Conservation (phyloP, 805 yeast genomes). For the Teunomyces kruisii region DNA sequence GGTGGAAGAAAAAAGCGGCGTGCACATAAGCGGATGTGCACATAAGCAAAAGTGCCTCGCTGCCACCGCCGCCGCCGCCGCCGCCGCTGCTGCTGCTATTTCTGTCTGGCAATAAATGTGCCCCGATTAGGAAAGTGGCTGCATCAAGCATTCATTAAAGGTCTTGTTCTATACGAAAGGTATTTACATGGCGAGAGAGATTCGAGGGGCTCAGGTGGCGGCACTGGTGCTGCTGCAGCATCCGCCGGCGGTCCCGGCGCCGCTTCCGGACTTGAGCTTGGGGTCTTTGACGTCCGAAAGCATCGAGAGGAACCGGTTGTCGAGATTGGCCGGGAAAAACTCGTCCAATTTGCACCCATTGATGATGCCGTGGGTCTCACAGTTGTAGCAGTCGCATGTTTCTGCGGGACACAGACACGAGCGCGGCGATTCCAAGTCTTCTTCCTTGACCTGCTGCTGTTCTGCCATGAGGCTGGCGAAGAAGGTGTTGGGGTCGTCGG, state of each 20-base stretch:
- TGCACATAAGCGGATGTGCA: background rate
- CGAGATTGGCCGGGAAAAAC: slow-evolving; percentile 16
- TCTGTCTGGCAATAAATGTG: too few relatives aligned
- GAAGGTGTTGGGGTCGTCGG: background rate
- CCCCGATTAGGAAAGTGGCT: background rate
- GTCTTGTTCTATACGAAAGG: too few relatives aligned
- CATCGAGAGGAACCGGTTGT: background rate
- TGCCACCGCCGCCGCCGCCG: too few relatives aligned
- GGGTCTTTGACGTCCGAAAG: background rate
- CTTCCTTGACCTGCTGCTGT: slow-evolving; percentile 1
- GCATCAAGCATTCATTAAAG: too few relatives aligned
- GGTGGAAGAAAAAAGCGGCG: background rate
- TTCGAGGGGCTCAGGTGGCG: too few relatives aligned
- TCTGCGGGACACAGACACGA: slow-evolving; percentile 28
- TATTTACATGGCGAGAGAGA: too few relatives aligned
- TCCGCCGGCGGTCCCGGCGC: background rate
- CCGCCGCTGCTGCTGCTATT: too few relatives aligned
- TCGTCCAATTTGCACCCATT: slow-evolving; percentile 43
- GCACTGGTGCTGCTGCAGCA: background rate
- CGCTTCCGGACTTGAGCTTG: too few relatives aligned
- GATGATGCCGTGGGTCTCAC: slow-evolving; percentile 47
- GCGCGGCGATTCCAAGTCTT: slow-evolving; percentile 6
- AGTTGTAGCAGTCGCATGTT: slow-evolving; percentile 39
- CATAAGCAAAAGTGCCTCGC: too few relatives aligned
- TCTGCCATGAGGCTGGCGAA: slow-evolving; percentile 4